Percentiles rank a stretch among this genome's conserved stretches.
These are phyloP conservation scores for Hortiboletus flavorubellus DNA, from an alignment of 768 basidiomycete species.

Conservation along the genomic window DNA sequence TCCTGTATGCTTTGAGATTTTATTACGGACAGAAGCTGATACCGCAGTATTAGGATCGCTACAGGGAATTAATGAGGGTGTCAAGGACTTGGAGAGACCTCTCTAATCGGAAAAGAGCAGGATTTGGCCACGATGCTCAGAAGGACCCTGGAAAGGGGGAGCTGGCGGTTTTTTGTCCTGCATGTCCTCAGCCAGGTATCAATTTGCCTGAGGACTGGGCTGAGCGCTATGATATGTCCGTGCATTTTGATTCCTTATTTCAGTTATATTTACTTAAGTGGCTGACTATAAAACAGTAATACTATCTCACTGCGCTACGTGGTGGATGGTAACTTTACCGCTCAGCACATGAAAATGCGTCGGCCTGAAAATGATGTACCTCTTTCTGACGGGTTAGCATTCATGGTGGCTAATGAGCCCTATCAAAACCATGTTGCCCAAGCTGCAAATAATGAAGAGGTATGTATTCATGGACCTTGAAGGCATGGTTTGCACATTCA, in stretches of 20 bases:
- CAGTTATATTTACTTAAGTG: too few species aligned
- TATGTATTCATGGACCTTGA: too few species aligned
- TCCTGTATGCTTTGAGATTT: not conserved
- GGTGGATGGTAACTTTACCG: not conserved
- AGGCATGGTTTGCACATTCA: too few species aligned
- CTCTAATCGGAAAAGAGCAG: not conserved
- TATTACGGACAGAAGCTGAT: too few species aligned
- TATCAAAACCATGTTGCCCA: not conserved
- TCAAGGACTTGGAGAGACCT: not conserved
- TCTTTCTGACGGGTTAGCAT: not conserved
- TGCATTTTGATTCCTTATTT: too few species aligned
- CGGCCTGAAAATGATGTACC: not conserved
- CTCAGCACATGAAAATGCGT: not conserved
- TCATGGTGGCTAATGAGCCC: not conserved
- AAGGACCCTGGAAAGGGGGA: not conserved
- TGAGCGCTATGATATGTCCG: not conserved
- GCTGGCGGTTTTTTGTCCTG: not conserved
- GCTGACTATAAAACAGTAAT: not conserved
- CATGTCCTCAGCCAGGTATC: not conserved
- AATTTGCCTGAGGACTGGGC: not conserved
- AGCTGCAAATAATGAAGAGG: not conserved
- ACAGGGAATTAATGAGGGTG: not conserved
- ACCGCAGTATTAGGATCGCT: not conserved
- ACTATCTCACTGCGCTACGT: not conserved
- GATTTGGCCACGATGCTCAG: not conserved